phyloP scores from a whole-genome alignment of 164 flowering plant genomes.

The Kalanchoe fedtschenkoi region DNA sequence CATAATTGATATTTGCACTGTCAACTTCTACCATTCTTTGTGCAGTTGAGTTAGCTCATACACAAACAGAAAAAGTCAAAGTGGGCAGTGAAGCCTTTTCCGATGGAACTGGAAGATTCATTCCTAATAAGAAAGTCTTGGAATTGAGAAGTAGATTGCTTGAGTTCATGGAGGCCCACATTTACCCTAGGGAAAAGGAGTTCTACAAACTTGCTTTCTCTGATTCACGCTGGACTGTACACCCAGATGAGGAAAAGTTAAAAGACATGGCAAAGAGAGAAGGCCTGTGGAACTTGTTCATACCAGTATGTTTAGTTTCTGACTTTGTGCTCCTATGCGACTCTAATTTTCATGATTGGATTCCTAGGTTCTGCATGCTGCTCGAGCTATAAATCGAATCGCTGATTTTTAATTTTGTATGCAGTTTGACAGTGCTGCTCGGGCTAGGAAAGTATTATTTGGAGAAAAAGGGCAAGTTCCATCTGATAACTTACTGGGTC shows the following conservation, averaged over 20 bases:
- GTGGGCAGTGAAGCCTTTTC: conserved; percentile 16
- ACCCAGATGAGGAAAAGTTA: conserved; percentile 84
- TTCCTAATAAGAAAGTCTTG: conserved; percentile 43
- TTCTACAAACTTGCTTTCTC: conserved; percentile 69
- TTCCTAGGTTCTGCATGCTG: neutral
- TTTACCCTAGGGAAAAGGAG: conserved; percentile 81
- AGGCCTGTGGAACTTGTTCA: conserved; percentile 88
- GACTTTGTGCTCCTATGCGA: neutral
- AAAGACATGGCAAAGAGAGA: conserved; percentile 80
- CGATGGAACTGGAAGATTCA: conserved; percentile 45
- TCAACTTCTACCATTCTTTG: conserved; percentile 3
- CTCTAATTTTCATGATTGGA: neutral
- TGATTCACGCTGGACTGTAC: conserved; percentile 70
- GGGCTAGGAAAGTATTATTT: conserved; percentile 59
- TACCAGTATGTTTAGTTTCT: conserved; percentile 59
- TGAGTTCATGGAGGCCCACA: conserved; percentile 75
- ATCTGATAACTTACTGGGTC: conserved; percentile 43
- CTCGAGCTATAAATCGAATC: neutral
- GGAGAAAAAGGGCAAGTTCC: conserved; percentile 17
- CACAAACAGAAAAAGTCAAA: conserved; percentile 12
- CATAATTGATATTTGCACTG: neutral
- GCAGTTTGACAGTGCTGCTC: conserved; percentile 83
- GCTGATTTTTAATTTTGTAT: neutral
- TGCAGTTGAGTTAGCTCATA: conserved; percentile 20
- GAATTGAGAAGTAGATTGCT: conserved; percentile 54